These are phyloP conservation scores for Ananas comosus DNA, from an alignment of 176 grass and related monocot species.

Conservation along the genomic window DNA sequence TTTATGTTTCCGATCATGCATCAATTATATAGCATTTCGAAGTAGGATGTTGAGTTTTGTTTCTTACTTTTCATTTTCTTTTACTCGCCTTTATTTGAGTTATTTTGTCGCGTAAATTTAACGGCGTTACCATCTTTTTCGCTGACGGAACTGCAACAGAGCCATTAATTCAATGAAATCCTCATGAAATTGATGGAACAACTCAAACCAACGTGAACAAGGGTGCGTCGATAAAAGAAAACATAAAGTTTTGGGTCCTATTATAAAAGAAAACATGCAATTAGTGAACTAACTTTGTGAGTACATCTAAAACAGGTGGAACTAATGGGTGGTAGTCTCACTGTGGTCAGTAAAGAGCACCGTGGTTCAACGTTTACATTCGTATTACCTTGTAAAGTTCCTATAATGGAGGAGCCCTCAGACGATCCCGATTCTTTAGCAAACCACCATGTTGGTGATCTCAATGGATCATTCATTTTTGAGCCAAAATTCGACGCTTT, in stretches of 20 bases:
- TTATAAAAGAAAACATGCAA: background rate
- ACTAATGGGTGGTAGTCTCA: constrained; percentile 73
- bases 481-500: constrained; percentile 44
- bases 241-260: too few relatives aligned
- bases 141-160: background rate
- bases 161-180: too few relatives aligned
- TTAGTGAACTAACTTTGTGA: constrained; percentile 10
- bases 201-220: background rate
- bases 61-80: too few relatives aligned
- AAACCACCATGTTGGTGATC: constrained; percentile 26
- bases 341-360: constrained; percentile 65
- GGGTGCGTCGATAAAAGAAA: background rate
- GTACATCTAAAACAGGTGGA: constrained; percentile 56
- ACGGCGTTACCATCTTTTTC: too few relatives aligned
- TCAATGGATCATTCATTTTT: constrained; percentile 71
- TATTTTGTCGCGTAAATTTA: too few relatives aligned
- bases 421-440: constrained; percentile 35
- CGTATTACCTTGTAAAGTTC: constrained; percentile 66
- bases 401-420: constrained; percentile 49
- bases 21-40: too few relatives aligned
- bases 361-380: constrained; percentile 83
- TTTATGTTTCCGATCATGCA: background rate
- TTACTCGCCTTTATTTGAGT: too few relatives aligned
- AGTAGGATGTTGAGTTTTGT: too few relatives aligned
- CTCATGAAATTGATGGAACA: too few relatives aligned